Conservation (phyloP, 2,329 filamentous ascomycete species). For the Fusarium sp. region DNA sequence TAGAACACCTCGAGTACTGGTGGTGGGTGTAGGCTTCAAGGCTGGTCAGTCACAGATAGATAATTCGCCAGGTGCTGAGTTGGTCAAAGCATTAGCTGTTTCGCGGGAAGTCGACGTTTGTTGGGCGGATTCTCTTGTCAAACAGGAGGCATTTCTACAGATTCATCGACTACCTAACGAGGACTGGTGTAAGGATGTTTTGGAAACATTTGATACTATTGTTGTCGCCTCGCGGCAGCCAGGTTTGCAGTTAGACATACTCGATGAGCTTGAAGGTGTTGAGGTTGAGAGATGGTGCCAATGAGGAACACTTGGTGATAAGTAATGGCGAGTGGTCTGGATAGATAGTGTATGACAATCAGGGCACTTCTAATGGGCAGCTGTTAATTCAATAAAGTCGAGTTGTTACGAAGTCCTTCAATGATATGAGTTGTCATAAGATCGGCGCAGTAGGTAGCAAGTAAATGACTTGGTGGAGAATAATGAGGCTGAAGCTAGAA, state of each 20-base stretch:
- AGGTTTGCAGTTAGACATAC: slow-evolving; percentile 52
- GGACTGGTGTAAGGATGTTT: slow-evolving; percentile 50
- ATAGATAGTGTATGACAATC: background rate
- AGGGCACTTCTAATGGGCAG: too few species aligned
- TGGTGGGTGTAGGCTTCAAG: slow-evolving; percentile 62
- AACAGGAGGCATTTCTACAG: slow-evolving; percentile 52
- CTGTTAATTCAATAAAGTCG: too few species aligned
- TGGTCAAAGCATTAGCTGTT: slow-evolving; percentile 51
- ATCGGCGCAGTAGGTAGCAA: background rate
- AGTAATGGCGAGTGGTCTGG: background rate
- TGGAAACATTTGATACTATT: slow-evolving; percentile 55
- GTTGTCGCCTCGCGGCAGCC: slow-evolving; percentile 55
- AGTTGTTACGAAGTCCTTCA: background rate
- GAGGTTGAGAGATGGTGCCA: slow-evolving; percentile 54
- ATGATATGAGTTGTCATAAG: background rate
- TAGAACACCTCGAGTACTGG: slow-evolving; percentile 49
- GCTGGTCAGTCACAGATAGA: slow-evolving; percentile 57
- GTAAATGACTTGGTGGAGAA: background rate
- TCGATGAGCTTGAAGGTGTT: slow-evolving; percentile 51
- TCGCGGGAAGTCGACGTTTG: slow-evolving; percentile 52
- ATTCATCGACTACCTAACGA: slow-evolving; percentile 51
- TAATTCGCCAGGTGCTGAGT: slow-evolving; percentile 58
- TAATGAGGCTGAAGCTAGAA: background rate
- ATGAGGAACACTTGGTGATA: background rate
- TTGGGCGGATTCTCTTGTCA: slow-evolving; percentile 57